These are phyloP conservation scores for Arthroderma sp. DNA, from an alignment of 2,329 filamentous ascomycete genomes.

Conservation along the genomic window DNA sequence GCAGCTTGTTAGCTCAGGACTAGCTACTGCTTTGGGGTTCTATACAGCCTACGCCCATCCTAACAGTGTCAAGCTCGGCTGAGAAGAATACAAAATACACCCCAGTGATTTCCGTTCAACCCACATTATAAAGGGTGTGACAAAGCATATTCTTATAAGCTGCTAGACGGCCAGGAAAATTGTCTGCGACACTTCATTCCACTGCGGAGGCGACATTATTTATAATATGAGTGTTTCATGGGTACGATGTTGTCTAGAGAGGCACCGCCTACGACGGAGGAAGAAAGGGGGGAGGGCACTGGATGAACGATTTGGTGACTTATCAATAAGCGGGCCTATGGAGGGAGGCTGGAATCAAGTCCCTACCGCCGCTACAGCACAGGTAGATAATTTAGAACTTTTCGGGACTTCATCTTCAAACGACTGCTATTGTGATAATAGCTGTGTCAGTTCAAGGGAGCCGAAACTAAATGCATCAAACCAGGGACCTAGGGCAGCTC, in stretches of 20 bases:
- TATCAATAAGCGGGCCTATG: conserved; percentile 11
- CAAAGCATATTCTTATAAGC: too few species aligned
- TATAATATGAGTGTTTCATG: not conserved
- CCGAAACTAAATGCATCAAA: not conserved
- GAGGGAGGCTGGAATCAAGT: conserved; percentile 13
- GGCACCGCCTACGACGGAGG: conserved; percentile 7
- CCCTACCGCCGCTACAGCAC: not conserved
- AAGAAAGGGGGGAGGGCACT: conserved; percentile 7
- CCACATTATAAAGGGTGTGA: too few species aligned
- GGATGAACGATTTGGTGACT: conserved; percentile 12
- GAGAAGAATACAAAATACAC: too few species aligned
- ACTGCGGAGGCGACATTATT: too few species aligned
- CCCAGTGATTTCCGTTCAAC: too few species aligned
- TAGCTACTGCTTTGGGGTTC: too few species aligned
- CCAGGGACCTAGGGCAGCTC: not conserved
- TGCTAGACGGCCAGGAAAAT: too few species aligned
- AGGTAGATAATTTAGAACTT: not conserved
- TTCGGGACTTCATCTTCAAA: not conserved
- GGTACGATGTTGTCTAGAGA: conserved; percentile 9
- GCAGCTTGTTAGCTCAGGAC: too few species aligned
- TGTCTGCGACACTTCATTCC: too few species aligned
- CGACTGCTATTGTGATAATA: not conserved
- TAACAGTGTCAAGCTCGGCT: too few species aligned
- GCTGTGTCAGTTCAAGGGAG: not conserved
- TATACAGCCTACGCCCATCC: too few species aligned